Base-by-base conservation (phyloP, 106 monocot species). In the Alisma plantagoaquatica region DNA sequence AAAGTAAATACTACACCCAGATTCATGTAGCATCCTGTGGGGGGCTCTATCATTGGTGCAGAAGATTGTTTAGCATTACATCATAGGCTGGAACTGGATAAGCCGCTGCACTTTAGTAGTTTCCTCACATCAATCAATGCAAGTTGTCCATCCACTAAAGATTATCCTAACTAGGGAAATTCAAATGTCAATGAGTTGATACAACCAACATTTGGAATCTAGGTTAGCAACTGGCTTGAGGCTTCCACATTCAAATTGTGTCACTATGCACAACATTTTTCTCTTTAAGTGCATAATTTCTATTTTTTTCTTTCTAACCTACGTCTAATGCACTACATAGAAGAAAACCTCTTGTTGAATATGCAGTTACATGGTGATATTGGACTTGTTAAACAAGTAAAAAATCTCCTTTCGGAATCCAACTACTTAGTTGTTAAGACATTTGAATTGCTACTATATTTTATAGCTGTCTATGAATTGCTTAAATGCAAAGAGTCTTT, bases 81-180 rank as follows among this genome's bases (percentile, higher is more conserved):
- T 25, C 42, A 27, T n/a, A 51, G 26, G 7, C 33, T 49, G 19
- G 9, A 51, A 27, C 28, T 50, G n/a, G 32, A 33, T 3, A 1
- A 23, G 1, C 21, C 54, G 41, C 25, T 29, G 6, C 64, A 54
- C 47, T 61, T 72, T 27, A 89, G 28, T 28, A 83, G 63, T 43
- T 83, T 89, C 52, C 84, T 76, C 56, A 84, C 70, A 59, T 90
- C 76, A 23, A 90, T 90, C 42, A 90, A 51, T 18, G 88, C 64
- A 47, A 88, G 46, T 62, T 73, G 73, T 31, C 89, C 89, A 76
- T 90, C 89, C 46, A 65, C 63, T 2, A 80, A 84, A 35, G 65
- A 69, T 9, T 83, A 90, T 3, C 77, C 84, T n/a, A 90, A 74
- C 89, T 84, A 90, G 7, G 89, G 89, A 50, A 76, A 90, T 68